Percentiles rank a stretch among this genome's conserved stretches.
These are phyloP conservation scores for Suillus subaureus DNA, from an alignment of 768 basidiomycete species.

Conservation along the genomic window DNA sequence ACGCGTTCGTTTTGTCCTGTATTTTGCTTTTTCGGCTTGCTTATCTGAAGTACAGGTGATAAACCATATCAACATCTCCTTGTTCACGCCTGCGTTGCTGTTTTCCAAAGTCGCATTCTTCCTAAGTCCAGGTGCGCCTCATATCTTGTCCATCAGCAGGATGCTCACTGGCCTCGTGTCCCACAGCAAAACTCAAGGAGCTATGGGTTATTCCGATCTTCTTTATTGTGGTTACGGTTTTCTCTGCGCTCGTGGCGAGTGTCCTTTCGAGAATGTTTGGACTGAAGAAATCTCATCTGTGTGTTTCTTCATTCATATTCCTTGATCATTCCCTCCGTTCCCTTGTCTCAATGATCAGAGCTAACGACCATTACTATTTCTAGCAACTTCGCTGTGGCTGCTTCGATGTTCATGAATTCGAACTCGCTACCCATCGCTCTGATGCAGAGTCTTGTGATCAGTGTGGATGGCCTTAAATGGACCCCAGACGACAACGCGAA, in stretches of 20 bases:
- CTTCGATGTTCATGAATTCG: constrained; percentile 91
- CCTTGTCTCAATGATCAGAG: background rate
- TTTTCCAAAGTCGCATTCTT: constrained; percentile 97
- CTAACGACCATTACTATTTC: background rate
- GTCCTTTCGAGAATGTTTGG: constrained; percentile 61
- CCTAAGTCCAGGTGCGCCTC: constrained; percentile 65
- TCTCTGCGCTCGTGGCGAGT: constrained; percentile 73
- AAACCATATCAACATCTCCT: constrained; percentile 81
- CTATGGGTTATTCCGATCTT: constrained; percentile 87
- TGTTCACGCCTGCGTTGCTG: constrained; percentile 86
- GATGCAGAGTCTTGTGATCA: constrained; percentile 86
- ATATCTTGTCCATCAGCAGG: background rate
- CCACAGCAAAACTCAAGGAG: constrained; percentile 70
- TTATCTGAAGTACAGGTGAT: constrained; percentile 46
- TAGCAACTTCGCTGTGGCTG: constrained; percentile 79
- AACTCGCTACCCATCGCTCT: constrained; percentile 95
- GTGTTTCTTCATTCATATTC: constrained; percentile 19
- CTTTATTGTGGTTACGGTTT: constrained; percentile 73
- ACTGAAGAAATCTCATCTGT: constrained; percentile 79
- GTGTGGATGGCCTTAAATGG: constrained; percentile 85
- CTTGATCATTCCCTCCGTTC: background rate
- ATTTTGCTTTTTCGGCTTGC: background rate
- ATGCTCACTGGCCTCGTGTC: background rate
- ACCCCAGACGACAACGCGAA: constrained; percentile 76
- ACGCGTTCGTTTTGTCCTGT: constrained; percentile 54